Base-by-base conservation (phyloP, 768 basidiomycete genomes). In the Phaeotremella skinneri region DNA sequence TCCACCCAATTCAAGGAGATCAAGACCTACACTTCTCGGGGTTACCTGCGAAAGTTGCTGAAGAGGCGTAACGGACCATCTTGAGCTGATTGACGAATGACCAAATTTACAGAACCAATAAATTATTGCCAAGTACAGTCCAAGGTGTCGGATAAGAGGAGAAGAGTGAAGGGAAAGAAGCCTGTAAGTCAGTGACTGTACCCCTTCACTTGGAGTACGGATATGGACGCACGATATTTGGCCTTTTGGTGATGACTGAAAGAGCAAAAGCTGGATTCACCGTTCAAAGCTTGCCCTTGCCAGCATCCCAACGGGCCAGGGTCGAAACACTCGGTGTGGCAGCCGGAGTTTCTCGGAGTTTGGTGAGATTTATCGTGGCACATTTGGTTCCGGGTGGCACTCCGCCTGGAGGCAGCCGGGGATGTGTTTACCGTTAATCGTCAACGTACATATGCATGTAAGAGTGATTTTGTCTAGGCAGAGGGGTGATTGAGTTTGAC, bases 11-110 rank as follows among this genome's bases (percentile, higher is more conserved):
- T 26, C 26, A 27, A 51, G 52, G 54, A 49, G 11, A 42, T 34
- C 45, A 9, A 37, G 42, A 83, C 87, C 61, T 67, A 93, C 90
- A 89, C 83, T 90, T 93, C 85, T 97, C 92, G 72, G 92, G 91
- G 82, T 94, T 94, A 70, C 86, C 81, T 74, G 89, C 88, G 70
- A 64, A 69, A 66, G 87, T 82, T 73, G 87, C 83, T 71, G 88
- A 90, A 70, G 88, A 85, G 72, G 92, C 89, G 85, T 97, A 97
- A 78, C 92, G 91, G 81, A 92, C 92, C 77, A 45, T 26, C 49
- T 55, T 31, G 48, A 20, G 26, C 25, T 20, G 17, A 26, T 7
- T 47, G 9, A 20, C 11, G 25, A 52, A n/a, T n/a, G 39, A 30
- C 26, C 16, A n/a, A 45, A 43, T 37, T 37, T 53, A 39, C 34